Evolutionary conservation across 768 basidiomycete species (phyloP).

Genomic region (Boletus rufocinnamomeus): DNA sequence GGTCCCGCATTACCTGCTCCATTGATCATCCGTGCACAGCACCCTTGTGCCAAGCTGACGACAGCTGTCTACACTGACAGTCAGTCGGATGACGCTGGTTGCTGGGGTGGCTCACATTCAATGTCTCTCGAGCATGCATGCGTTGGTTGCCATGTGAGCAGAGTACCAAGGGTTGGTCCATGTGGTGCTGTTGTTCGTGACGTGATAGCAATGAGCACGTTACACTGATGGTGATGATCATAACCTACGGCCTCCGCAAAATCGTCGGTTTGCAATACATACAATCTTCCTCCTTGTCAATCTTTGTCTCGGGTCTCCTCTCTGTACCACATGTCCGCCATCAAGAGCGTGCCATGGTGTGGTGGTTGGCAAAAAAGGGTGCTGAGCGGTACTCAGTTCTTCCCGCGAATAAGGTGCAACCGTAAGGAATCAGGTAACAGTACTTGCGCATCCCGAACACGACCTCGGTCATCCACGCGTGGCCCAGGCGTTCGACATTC

Average conservation of each 20-base stretch:
- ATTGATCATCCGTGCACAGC: slow-evolving; percentile 13
- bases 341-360: too few species aligned
- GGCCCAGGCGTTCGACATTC: neutral
- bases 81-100: slow-evolving; percentile 10
- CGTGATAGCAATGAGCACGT: neutral
- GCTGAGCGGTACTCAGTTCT: too few species aligned
- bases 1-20: neutral
- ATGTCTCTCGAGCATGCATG: neutral
- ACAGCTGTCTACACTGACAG: neutral
- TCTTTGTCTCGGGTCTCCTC: too few species aligned
- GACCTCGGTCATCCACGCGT: neutral
- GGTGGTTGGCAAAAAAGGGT: too few species aligned
- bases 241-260: too few species aligned
- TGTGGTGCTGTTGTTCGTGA: neutral
- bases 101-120: slow-evolving; percentile 9
- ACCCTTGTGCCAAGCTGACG: slow-evolving; percentile 1
- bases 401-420: neutral
- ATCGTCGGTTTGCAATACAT: too few species aligned
- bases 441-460: neutral
- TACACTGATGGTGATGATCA: neutral
- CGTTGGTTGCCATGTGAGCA: neutral
- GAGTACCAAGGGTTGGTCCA: neutral
- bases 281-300: too few species aligned
- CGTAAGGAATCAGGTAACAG: neutral
- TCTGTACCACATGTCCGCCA: too few species aligned